Base-by-base conservation (phyloP, 1,284 basidiomycete species). In the Moesziomyces globuligerus region DNA sequence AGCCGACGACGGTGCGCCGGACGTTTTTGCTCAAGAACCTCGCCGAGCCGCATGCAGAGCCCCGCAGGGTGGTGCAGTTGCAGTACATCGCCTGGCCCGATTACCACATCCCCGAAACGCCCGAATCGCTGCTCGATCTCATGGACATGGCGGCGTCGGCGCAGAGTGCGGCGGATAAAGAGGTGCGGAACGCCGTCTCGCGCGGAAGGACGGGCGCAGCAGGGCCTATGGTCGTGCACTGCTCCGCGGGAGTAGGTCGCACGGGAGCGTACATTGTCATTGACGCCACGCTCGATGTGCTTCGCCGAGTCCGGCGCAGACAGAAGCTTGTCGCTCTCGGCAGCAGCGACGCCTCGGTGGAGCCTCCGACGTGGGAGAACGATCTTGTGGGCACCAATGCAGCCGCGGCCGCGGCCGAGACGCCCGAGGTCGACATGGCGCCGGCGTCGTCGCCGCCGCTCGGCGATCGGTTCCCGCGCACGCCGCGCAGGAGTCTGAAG, bases 61-160 rank as follows among this genome's bases (percentile, higher is more conserved):
- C 61, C 3, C 72, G 76, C 21, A 37, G 23, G 20, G 53, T 81
- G 11, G 57, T 66, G 3, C 79, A 81, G 50, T 43, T 81, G 29
- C 80, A 82, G 57, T 82, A 70, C 56, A 62, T 82, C 10, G 75
- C 70, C 21, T 82, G 80, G 80, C 80, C 80, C 1, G 80, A 82
- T 54, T 81, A 82, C 44, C 68, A 72, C 32, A 75, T 82, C 18
- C 80, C 80, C 0, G 70, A 75, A 25, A 67, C 67, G 17, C 73
- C 79, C 17, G 64, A 69, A 20, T 68, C 66, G 36, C 55, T 82
- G 42, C 58, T 82, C 23, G 62, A 40, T 6, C 54, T 78, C 17
- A 76, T 78, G 51, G 67, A 74, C 21, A 39, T 76, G 40, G 75
- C 75, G 1, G 64, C 66, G 41, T 48, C 48, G 2, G 50, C 67